Base-by-base conservation (phyloP, 805 yeast genomes). In the Cyberlindnera mycetangii region DNA sequence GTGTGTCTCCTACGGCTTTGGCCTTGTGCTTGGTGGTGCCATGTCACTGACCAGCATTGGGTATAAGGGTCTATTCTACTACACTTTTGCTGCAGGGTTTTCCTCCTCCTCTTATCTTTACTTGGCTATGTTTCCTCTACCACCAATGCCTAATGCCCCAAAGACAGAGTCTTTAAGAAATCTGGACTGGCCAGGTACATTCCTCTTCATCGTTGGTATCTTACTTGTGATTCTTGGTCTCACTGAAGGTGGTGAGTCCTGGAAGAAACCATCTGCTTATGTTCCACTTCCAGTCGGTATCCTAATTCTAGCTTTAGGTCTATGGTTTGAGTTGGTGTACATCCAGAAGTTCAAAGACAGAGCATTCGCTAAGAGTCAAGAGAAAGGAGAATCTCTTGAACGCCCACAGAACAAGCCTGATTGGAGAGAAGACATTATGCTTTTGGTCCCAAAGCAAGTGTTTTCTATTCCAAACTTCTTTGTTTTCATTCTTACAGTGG, bases 21-120 rank as follows among this genome's bases (percentile, higher is more conserved):
- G 77, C 5, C 49, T 60, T 3, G 45, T 72, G 10, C 22, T 72
- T 4, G 77, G 78, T 20, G 78, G 78, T 39, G 78, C 74, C 0
- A 73, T 73, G 40, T 55, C 68, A 2, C 41, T 46, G 22, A 59
- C 71, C 2, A 24, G 42, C 8, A 55, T 69, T 39, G 76, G 75
- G 1, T 71, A 71, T 51, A 63, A 65, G 38, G 69, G 70, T 0
- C 53, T 67, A 10, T 68, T 64, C 47, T 73, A 62, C 41, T 60
- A 70, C 31, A 57, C 65, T 4, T 69, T 69, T 58, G 75, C 67
- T 2, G 28, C 59, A 3, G 45, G 63, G 6, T 33, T 56, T 10
- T 7, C 59, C 0, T 42, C 54, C 7, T 47, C 60, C 4, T 17
- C 56, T 2, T 41, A 60, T 16, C 42, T 61, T 0, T 57, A 55